Evolutionary conservation across 2,329 filamentous ascomycete species (phyloP).

Genomic region (Neofusicoccum laricinum): DNA sequence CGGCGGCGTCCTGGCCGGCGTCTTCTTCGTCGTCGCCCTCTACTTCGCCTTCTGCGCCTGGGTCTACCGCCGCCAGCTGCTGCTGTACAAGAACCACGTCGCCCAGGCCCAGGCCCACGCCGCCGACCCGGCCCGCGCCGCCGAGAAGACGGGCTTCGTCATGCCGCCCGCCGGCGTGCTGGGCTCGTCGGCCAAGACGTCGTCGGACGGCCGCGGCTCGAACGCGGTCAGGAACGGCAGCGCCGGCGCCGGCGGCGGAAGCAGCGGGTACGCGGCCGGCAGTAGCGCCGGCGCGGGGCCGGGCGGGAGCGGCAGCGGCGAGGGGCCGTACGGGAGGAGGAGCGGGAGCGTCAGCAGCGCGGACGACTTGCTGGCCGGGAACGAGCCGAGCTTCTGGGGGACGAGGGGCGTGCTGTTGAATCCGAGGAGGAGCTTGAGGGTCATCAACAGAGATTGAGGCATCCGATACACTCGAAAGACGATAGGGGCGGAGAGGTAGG

Average conservation of each 20-base stretch:
- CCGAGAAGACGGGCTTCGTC: conserved; percentile 33
- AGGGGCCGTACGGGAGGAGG: conserved; percentile 19
- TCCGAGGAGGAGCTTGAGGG: conserved; percentile 64
- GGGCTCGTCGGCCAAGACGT: conserved; percentile 20
- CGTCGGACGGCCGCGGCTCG: background rate
- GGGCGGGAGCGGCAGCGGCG: conserved; percentile 11
- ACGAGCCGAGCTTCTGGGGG: conserved; percentile 69
- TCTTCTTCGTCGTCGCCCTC: conserved; percentile 58
- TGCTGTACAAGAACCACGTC: conserved; percentile 68
- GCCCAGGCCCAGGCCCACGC: conserved; percentile 61
- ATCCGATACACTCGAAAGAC: no score
- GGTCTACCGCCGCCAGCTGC: conserved; percentile 69
- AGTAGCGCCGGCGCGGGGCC: conserved; percentile 7
- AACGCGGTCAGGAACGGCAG: conserved; percentile 16
- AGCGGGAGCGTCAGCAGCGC: conserved; percentile 46
- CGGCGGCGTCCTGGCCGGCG: conserved; percentile 62
- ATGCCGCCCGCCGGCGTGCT: conserved; percentile 23
- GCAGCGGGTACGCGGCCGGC: conserved; percentile 31
- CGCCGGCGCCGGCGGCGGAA: conserved; percentile 22
- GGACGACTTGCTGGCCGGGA: conserved; percentile 59
- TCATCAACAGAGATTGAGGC: conserved; percentile 60
- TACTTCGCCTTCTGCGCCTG: conserved; percentile 71
- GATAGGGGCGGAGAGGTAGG: no score
- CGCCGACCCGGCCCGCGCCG: conserved; percentile 38
- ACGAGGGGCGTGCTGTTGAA: conserved; percentile 60